Percentiles rank a stretch among this genome's conserved stretches.
Evolutionary conservation across 1,139 yeast species (phyloP).

Genomic region (Saccharomyces hybrid): DNA sequence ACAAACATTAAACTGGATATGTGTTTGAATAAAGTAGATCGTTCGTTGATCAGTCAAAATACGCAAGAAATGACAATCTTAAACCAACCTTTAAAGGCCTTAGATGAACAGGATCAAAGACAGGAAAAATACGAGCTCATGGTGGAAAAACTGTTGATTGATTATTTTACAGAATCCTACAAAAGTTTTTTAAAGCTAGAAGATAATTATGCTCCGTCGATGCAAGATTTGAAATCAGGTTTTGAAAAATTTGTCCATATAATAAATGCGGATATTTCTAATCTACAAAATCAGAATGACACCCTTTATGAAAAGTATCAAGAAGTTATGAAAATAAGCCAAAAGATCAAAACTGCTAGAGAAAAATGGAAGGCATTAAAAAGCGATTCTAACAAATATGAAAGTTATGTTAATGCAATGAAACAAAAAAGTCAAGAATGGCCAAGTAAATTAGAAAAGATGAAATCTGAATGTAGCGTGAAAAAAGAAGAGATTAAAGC

Average conservation of each 20-base stretch:
- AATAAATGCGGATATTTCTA: slow-evolving; percentile 39
- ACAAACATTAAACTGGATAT: slow-evolving; percentile 44
- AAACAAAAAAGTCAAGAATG: slow-evolving; percentile 58
- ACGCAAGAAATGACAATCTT: slow-evolving; percentile 28
- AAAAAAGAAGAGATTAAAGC: slow-evolving; percentile 41
- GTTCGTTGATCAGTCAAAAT: slow-evolving; percentile 21
- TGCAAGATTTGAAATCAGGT: slow-evolving; percentile 49
- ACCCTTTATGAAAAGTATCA: slow-evolving; percentile 31
- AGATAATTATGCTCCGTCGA: slow-evolving; percentile 51
- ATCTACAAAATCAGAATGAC: slow-evolving; percentile 37
- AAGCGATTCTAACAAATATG: slow-evolving; percentile 63
- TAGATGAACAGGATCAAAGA: slow-evolving; percentile 34
- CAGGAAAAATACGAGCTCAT: slow-evolving; percentile 33
- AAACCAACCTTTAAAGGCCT: slow-evolving; percentile 40
- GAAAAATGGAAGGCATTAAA: slow-evolving; percentile 58
- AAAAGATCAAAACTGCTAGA: slow-evolving; percentile 40
- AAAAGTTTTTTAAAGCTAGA: slow-evolving; percentile 55
- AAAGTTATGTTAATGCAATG: slow-evolving; percentile 62
- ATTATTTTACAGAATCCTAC: slow-evolving; percentile 62
- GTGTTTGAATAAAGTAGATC: slow-evolving; percentile 25
- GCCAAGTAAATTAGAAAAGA: slow-evolving; percentile 49
- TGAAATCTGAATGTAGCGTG: slow-evolving; percentile 45
- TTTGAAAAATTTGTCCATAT: slow-evolving; percentile 42
- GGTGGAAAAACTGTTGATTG: slow-evolving; percentile 55
- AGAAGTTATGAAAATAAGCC: slow-evolving; percentile 33